Base-by-base conservation (phyloP, 169 alveolate genomes). In the Plasmodium gallinaceum region DNA sequence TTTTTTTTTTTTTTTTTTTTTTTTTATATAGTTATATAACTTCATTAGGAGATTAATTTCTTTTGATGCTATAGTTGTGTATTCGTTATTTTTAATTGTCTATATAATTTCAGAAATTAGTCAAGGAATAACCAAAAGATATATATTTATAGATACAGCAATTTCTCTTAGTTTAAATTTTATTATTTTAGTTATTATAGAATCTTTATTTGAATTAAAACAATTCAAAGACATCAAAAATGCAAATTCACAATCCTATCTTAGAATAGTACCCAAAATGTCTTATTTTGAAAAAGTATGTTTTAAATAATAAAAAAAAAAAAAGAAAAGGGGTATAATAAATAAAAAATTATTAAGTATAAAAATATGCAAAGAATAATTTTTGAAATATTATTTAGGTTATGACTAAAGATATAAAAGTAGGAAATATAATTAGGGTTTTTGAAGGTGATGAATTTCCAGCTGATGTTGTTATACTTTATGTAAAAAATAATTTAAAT, bases 211-310 rank as follows among this genome's bases (percentile, higher is more conserved):
- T 65, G 92, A 86, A 51, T 24, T 86, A 37, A 86, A 86, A 64
- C 74, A 58, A 18, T 42, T 64, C 76, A 69, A 86, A 48, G 92
- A 86, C 45, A 62, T 60, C 45, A 86, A 86, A 52, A 39, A 86
- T 70, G 92, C 92, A 12, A 86, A 86, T 46, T 86, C 92, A 22
- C 92, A 86, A n/a, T 32, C n/a, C 26, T 86, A 86, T 64, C 74
- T 71, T n/a, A 64, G 92, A 74, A 86, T 86, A 6, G 92, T 86
- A 37, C 92, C 92, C 9, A 60, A 86, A 73, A 69, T 64, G 86
- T 69, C 86, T 18, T 51, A 70, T 54, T 86, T 86, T 71, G 92
- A 86, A 26, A 86, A 86, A 66, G 92, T 86, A 86, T 12, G 7
- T 26, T 32, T 32, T 32, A 32, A 32, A 32, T 32, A 32, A 32